Conservation (phyloP, 2,329 filamentous ascomycete genomes). For the Phyllosticta citrichinensis region DNA sequence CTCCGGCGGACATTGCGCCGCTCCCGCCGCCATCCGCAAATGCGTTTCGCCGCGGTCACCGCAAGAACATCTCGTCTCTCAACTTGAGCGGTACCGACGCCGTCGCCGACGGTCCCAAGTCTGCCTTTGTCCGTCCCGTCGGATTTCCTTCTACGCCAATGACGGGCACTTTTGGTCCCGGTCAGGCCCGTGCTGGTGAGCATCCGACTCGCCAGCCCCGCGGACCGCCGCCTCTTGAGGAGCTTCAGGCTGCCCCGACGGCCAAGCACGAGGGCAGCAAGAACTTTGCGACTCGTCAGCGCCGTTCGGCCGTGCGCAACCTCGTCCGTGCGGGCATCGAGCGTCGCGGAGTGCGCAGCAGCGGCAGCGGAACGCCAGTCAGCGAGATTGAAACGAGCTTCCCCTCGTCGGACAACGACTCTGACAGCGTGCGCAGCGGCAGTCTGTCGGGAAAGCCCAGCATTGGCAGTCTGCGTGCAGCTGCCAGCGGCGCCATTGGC, state of each 20-base stretch:
- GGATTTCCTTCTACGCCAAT: conserved; percentile 70
- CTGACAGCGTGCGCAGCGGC: conserved; percentile 58
- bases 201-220: conserved; percentile 89
- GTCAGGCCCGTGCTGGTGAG: conserved; percentile 85
- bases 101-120: conserved; percentile 57
- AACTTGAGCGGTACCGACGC: conserved; percentile 49
- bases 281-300: conserved; percentile 91
- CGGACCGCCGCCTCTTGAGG: conserved; percentile 82
- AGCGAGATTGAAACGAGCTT: conserved; percentile 68
- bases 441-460: conserved; percentile 70
- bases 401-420: conserved; percentile 56
- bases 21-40: conserved; percentile 82
- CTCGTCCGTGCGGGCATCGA: conserved; percentile 82
- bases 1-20: conserved; percentile 58
- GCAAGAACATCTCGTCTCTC: conserved; percentile 69
- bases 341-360: conserved; percentile 61
- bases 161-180: conserved; percentile 82
- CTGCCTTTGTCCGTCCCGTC: conserved; percentile 43
- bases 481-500: conserved; percentile 74
- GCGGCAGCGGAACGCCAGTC: conserved; percentile 78
- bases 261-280: conserved; percentile 90
- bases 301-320: conserved; percentile 83
- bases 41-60: conserved; percentile 86
- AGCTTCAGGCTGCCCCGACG: conserved; percentile 81
- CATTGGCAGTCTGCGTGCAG: conserved; percentile 65